Evolutionary conservation across 2,329 filamentous ascomycete species (phyloP).

Genomic region (Incumbomyces delicatus): DNA sequence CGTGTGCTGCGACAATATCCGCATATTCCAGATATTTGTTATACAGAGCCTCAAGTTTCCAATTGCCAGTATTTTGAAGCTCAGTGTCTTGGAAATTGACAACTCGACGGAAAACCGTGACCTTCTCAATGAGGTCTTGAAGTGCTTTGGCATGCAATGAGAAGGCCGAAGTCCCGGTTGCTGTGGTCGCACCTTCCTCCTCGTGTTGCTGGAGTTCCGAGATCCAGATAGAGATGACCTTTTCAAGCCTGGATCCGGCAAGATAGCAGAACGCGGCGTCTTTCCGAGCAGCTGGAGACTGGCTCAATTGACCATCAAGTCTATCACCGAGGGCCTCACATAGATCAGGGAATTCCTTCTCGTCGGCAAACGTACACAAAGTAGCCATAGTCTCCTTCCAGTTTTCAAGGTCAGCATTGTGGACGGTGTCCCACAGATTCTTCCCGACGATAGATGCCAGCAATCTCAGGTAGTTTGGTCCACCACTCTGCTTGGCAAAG

Average conservation of each 20-base stretch:
- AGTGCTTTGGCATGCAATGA: constrained; percentile 81
- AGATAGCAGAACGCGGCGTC: constrained; percentile 96
- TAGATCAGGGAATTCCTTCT: constrained; percentile 82
- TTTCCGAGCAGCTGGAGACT: constrained; percentile 52
- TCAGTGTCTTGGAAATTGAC: constrained; percentile 83
- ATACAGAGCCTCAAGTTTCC: constrained; percentile 83
- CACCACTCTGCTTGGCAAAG: constrained; percentile 68
- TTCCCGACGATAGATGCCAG: constrained; percentile 88
- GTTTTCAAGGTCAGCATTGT: constrained; percentile 83
- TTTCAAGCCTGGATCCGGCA: constrained; percentile 91
- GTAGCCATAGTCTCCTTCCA: constrained; percentile 98
- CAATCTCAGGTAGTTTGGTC: constrained; percentile 84
- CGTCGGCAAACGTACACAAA: constrained; percentile 88
- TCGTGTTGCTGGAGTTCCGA: constrained; percentile 79
- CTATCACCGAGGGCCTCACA: constrained; percentile 92
- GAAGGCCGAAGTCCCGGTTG: constrained; percentile 68
- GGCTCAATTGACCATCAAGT: constrained; percentile 58
- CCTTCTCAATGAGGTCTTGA: constrained; percentile 95
- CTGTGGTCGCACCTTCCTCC: constrained; percentile 59
- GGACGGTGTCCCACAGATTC: constrained; percentile 95
- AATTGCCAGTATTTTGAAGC: constrained; percentile 58
- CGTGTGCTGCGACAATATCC: constrained; percentile 84
- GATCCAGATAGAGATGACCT: constrained; percentile 92
- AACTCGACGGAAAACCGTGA: constrained; percentile 89
- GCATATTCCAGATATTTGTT: constrained; percentile 96